Evolutionary conservation across 768 basidiomycete genomes (phyloP).

Genomic region (Suillus decipiens): DNA sequence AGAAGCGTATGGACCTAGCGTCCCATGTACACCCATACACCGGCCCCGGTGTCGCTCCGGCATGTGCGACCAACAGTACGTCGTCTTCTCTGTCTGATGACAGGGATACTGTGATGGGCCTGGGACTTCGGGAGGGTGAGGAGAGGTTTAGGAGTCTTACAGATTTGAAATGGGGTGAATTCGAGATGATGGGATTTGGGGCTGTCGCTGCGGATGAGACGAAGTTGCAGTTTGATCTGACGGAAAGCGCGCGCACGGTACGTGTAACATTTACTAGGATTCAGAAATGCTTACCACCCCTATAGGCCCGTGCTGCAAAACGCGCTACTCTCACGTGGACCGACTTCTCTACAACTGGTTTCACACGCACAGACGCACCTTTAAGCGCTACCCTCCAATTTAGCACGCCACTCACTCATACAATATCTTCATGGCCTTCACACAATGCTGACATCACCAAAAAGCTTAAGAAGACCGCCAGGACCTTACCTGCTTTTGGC

Average conservation of each 20-base stretch:
- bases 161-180: slow-evolving; percentile 90
- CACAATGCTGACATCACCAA: slow-evolving; percentile 72
- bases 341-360: slow-evolving; percentile 84
- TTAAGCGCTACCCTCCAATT: slow-evolving; percentile 85
- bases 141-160: slow-evolving; percentile 80
- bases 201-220: slow-evolving; percentile 51
- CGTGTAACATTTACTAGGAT: slow-evolving; percentile 18
- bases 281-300: slow-evolving; percentile 13
- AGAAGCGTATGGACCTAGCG: slow-evolving; percentile 75
- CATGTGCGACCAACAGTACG: slow-evolving; percentile 48
- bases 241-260: slow-evolving; percentile 78
- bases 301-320: slow-evolving; percentile 65
- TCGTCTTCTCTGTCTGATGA: slow-evolving; percentile 35
- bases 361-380: slow-evolving; percentile 75
- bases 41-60: slow-evolving; percentile 28
- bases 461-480: slow-evolving; percentile 82
- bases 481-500: slow-evolving; percentile 75
- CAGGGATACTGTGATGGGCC: slow-evolving; percentile 32
- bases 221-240: slow-evolving; percentile 91
- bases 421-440: slow-evolving; percentile 71
- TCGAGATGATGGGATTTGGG: slow-evolving; percentile 82
- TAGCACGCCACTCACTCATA: slow-evolving; percentile 52
- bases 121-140: slow-evolving; percentile 48
- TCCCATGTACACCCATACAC: slow-evolving; percentile 56
- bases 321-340: slow-evolving; percentile 88